These are phyloP conservation scores for Pseudognaphalium luteoalbum DNA, from an alignment of 129 eudicot species.

Conservation along the genomic window DNA sequence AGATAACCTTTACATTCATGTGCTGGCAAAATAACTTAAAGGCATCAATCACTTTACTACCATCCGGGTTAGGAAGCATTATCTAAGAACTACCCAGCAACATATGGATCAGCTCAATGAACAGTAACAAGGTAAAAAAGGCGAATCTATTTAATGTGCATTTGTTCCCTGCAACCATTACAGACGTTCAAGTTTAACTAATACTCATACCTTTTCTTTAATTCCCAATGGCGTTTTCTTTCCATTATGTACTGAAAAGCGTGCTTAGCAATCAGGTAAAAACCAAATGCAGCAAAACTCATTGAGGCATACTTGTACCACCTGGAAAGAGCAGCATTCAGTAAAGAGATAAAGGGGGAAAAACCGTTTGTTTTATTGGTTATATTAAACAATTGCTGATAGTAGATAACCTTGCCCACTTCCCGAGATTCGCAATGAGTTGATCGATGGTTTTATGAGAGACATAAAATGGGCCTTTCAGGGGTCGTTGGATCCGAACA, in stretches of 20 bases:
- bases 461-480: constrained; percentile 95
- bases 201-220: constrained; percentile 66
- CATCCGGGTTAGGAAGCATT: constrained; percentile 8
- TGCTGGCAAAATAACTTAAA: constrained; percentile 1
- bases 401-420: constrained; percentile 79
- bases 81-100: background rate
- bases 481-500: constrained; percentile 85
- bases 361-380: background rate
- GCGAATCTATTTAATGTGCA: background rate
- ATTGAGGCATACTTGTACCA: constrained; percentile 91
- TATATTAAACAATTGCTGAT: constrained; percentile 1
- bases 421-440: constrained; percentile 94
- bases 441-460: constrained; percentile 86
- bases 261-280: constrained; percentile 73
- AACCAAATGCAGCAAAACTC: constrained; percentile 79
- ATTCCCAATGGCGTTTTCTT: constrained; percentile 88
- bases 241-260: constrained; percentile 76
- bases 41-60: constrained; percentile 10
- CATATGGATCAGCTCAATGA: background rate
- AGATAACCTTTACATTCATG: background rate
- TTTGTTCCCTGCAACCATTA: constrained; percentile 9
- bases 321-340: constrained; percentile 42
- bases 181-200: background rate
- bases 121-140: background rate
- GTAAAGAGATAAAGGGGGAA: background rate